Conservation (phyloP, 2,329 filamentous ascomycete species). For the Colletotrichum gloeosporioides region DNA sequence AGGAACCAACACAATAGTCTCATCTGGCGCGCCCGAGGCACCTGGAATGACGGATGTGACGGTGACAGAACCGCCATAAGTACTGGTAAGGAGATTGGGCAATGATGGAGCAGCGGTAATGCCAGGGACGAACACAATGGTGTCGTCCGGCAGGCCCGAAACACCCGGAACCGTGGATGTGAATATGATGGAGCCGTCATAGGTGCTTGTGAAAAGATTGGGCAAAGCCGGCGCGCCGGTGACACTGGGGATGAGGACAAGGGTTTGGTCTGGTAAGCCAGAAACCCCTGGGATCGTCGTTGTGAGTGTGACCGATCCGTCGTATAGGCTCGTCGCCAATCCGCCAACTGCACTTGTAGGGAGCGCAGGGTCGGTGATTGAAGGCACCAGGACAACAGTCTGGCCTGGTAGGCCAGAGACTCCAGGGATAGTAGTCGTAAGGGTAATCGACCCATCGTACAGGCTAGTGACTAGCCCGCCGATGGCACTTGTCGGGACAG, state of each 20-base stretch:
- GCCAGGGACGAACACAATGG: background rate
- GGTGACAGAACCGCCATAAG: background rate
- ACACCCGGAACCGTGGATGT: background rate
- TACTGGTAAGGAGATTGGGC: background rate
- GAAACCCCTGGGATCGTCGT: background rate
- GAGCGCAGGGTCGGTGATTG: background rate
- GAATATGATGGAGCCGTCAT: constrained; percentile 1
- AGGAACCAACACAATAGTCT: background rate
- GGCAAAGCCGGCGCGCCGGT: background rate
- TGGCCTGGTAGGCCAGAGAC: background rate
- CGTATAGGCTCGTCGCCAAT: constrained; percentile 6
- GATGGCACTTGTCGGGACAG: background rate
- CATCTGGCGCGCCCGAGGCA: background rate
- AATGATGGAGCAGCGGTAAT: background rate
- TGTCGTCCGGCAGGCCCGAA: background rate
- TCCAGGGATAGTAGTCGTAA: background rate
- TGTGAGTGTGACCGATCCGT: constrained; percentile 3
- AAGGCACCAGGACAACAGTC: background rate
- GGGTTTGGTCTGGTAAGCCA: background rate
- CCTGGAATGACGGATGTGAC: background rate
- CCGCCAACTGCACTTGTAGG: background rate
- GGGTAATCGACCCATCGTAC: background rate
- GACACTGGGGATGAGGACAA: background rate
- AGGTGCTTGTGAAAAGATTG: background rate
- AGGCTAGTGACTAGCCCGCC: background rate